Evolutionary conservation across 179 eudicot species (phyloP).

Genomic region (Pouteria campechiana): DNA sequence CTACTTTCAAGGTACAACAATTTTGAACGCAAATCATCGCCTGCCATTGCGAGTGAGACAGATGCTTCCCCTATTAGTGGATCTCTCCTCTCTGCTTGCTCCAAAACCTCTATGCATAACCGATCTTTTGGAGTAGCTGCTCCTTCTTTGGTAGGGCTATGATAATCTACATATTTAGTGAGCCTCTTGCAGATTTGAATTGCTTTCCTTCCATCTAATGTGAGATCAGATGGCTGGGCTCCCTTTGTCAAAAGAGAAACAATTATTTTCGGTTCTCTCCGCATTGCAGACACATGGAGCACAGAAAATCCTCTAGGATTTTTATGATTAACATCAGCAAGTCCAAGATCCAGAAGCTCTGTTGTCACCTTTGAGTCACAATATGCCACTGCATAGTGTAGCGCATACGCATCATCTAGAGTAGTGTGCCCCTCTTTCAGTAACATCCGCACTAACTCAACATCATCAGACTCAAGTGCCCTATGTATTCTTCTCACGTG

Average conservation of each 20-base stretch:
- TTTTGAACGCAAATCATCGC: slow-evolving; percentile 62
- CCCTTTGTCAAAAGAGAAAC: slow-evolving; percentile 82
- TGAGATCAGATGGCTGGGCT: slow-evolving; percentile 61
- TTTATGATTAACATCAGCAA: slow-evolving; percentile 60
- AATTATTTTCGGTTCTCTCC: slow-evolving; percentile 83
- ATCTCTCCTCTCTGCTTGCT: slow-evolving; percentile 74
- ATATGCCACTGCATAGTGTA: slow-evolving; percentile 82
- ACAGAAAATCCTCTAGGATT: slow-evolving; percentile 60
- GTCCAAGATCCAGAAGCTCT: slow-evolving; percentile 69
- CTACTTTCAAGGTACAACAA: slow-evolving; percentile 81
- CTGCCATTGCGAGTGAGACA: slow-evolving; percentile 64
- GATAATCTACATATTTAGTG: slow-evolving; percentile 41
- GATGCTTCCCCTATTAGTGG: slow-evolving; percentile 74
- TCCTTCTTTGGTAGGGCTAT: slow-evolving; percentile 46
- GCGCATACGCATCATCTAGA: slow-evolving; percentile 69
- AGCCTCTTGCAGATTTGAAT: slow-evolving; percentile 71
- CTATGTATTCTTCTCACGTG: slow-evolving; percentile 81
- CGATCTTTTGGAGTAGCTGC: slow-evolving; percentile 60
- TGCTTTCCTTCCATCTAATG: slow-evolving; percentile 75
- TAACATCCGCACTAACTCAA: slow-evolving; percentile 72
- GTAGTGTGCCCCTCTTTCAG: slow-evolving; percentile 61
- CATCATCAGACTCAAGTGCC: slow-evolving; percentile 89
- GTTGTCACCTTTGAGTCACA: slow-evolving; percentile 67
- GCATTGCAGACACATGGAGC: slow-evolving; percentile 78
- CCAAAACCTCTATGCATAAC: slow-evolving; percentile 81